Percentiles rank a stretch among this genome's conserved stretches.
These are phyloP conservation scores for Curvularia sp. DNA, from an alignment of 2,329 filamentous ascomycete genomes.

Conservation along the genomic window DNA sequence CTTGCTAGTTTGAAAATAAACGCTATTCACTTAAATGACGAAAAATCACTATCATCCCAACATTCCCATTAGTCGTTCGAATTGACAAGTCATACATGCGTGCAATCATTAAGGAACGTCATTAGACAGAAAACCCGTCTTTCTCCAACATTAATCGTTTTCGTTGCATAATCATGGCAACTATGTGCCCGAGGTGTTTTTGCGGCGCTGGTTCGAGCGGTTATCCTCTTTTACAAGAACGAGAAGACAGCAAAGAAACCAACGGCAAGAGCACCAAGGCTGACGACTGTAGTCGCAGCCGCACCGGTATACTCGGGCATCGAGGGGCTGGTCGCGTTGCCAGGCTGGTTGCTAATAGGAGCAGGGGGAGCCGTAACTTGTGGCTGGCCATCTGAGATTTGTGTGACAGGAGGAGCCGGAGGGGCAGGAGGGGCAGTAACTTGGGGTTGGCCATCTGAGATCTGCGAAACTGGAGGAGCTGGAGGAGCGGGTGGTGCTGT, in stretches of 20 bases:
- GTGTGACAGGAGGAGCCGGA: not conserved
- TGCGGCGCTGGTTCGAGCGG: not conserved
- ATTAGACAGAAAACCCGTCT: constrained; percentile 4
- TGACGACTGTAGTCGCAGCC: constrained; percentile 30
- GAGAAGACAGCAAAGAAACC: constrained; percentile 40
- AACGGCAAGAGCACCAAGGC: constrained; percentile 36
- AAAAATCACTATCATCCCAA: constrained; percentile 8
- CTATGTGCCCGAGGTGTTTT: not conserved
- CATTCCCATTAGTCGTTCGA: constrained; percentile 11
- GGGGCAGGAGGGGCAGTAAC: constrained; percentile 11
- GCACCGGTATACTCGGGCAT: constrained; percentile 42
- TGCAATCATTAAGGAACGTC: constrained; percentile 19
- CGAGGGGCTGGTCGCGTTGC: constrained; percentile 21
- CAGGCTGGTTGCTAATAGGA: constrained; percentile 15
- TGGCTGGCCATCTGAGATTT: not conserved
- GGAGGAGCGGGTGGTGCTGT: constrained; percentile 4
- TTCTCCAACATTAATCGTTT: constrained; percentile 9
- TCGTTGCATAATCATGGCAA: constrained; percentile 11
- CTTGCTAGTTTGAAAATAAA: not conserved
- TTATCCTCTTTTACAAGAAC: constrained; percentile 33
- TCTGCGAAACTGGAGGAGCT: not conserved
- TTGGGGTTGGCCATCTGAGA: not conserved
- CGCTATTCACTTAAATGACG: not conserved
- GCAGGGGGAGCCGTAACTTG: constrained; percentile 13
- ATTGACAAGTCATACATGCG: constrained; percentile 9